phyloP scores from a whole-genome alignment of 73 alveolate species.

The Halteria grandinella region DNA sequence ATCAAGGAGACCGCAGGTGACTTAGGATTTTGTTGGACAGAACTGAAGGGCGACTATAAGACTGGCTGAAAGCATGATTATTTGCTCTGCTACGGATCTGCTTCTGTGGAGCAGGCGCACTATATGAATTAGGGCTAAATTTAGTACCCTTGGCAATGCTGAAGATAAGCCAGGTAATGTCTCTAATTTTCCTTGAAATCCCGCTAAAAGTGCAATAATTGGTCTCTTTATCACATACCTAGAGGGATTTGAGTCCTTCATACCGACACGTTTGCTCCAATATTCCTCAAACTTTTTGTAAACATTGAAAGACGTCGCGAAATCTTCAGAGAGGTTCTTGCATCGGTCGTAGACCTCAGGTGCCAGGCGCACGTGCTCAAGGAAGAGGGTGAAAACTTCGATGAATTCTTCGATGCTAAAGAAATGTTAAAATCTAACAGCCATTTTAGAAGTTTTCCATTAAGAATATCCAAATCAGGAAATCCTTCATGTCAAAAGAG shows the following conservation, averaged over 20 bases:
- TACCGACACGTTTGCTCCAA: constrained; percentile 39
- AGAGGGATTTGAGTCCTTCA: too few species aligned
- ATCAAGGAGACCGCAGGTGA: constrained; percentile 42
- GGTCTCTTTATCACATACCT: too few species aligned
- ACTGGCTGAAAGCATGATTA: too few species aligned
- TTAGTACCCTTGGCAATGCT: constrained; percentile 12
- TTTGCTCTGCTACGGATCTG: too few species aligned
- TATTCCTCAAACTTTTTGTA: constrained; percentile 52
- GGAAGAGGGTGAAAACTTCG: not conserved
- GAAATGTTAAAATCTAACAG: too few species aligned
- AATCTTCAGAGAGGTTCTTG: constrained; percentile 6
- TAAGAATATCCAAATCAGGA: too few species aligned
- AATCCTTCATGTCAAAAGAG: too few species aligned
- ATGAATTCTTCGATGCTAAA: constrained; percentile 43
- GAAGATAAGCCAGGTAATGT: constrained; percentile 58
- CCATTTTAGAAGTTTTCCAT: too few species aligned
- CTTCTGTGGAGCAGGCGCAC: constrained; percentile 35
- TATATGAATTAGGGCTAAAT: not conserved
- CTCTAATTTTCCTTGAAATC: constrained; percentile 25
- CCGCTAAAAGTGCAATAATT: too few species aligned
- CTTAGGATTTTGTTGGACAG: too few species aligned
- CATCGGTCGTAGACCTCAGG: constrained; percentile 5
- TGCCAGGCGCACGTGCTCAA: constrained; percentile 24
- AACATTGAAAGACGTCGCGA: constrained; percentile 16
- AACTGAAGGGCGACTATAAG: too few species aligned